Evolutionary conservation across 768 basidiomycete genomes (phyloP), one percentile per base, ranked within the genome.

Genomic region (Serendipita indica): DNA sequence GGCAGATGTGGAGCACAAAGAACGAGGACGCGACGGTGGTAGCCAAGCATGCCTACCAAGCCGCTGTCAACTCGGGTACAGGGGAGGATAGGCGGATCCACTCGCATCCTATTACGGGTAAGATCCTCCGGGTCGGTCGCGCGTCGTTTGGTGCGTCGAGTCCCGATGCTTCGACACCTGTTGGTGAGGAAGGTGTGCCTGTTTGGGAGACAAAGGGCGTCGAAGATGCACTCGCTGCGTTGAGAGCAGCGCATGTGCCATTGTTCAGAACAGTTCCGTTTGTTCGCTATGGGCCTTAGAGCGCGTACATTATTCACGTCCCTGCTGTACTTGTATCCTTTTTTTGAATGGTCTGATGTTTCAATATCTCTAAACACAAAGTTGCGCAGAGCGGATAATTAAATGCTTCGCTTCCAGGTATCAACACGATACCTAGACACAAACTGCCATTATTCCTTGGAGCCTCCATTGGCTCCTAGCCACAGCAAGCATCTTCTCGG

Each of bases 261-360:
- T 33, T 54, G 32, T 54, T 54, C n/a, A 54, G 49, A 30, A 54
- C 49, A 5, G 49, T 54, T 10, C 49, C 49, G 20, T 54, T 54
- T 54, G 49, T 54, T 18, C 49, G 49, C 7, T 54, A 54, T 18
- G 49, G 49, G n/a, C 49, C 49, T 10, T 54, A n/a, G n/a, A n/a
- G n/a, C n/a, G n/a, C n/a, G n/a, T n/a, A n/a, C n/a, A n/a, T n/a
- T n/a, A n/a, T n/a, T n/a, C n/a, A n/a, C n/a, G n/a, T n/a, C n/a
- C n/a, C n/a, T n/a, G n/a, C n/a, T n/a, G n/a, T n/a, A n/a, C n/a
- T n/a, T n/a, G n/a, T n/a, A n/a, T n/a, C n/a, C n/a, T n/a, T n/a
- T n/a, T n/a, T n/a, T n/a, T n/a, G n/a, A n/a, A n/a, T n/a, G n/a
- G n/a, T n/a, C n/a, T n/a, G n/a, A n/a, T n/a, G n/a, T n/a, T n/a